Conservation (phyloP, 2,329 filamentous ascomycete species). For the Penicillium sclerotiorum region DNA sequence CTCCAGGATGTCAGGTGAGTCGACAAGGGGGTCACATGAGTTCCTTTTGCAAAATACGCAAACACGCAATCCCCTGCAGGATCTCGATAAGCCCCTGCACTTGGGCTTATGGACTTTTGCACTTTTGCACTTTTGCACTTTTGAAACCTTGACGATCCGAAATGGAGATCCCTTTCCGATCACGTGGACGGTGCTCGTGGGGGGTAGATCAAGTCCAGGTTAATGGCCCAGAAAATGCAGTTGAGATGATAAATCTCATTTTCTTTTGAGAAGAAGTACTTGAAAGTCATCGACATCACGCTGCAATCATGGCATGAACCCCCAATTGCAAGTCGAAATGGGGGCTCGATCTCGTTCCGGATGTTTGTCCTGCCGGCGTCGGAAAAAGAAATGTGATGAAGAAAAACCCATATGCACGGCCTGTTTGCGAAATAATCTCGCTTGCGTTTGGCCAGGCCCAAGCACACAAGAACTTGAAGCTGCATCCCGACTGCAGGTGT, state of each 20-base stretch:
- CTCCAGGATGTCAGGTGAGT: too few species aligned
- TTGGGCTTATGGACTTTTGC: too few species aligned
- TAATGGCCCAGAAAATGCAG: not conserved
- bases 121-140: too few species aligned
- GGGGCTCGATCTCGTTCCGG: conserved; percentile 16
- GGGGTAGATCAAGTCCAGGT: not conserved
- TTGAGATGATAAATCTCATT: too few species aligned
- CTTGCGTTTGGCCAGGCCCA: conserved; percentile 10
- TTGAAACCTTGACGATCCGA: not conserved
- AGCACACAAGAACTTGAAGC: not conserved
- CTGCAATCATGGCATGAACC: conserved; percentile 2
- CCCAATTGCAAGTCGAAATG: conserved; percentile 2
- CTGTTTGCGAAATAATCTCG: conserved; percentile 16
- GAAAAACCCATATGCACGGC: conserved; percentile 16
- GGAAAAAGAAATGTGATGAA: conserved; percentile 22
- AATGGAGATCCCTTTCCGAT: not conserved
- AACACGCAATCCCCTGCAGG: too few species aligned
- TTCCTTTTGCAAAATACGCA: too few species aligned
- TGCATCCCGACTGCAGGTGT: conserved; percentile 7
- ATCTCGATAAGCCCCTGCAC: too few species aligned
- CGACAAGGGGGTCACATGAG: too few species aligned
- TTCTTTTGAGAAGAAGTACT: not conserved
- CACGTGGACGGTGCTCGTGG: conserved; percentile 11
- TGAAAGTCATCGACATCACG: not conserved
- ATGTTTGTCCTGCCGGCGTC: conserved; percentile 18